Evolutionary conservation across 2,329 filamentous ascomycete species (phyloP), one percentile per base, ranked within the genome.

Genomic region (Zymoseptoria crescenta): DNA sequence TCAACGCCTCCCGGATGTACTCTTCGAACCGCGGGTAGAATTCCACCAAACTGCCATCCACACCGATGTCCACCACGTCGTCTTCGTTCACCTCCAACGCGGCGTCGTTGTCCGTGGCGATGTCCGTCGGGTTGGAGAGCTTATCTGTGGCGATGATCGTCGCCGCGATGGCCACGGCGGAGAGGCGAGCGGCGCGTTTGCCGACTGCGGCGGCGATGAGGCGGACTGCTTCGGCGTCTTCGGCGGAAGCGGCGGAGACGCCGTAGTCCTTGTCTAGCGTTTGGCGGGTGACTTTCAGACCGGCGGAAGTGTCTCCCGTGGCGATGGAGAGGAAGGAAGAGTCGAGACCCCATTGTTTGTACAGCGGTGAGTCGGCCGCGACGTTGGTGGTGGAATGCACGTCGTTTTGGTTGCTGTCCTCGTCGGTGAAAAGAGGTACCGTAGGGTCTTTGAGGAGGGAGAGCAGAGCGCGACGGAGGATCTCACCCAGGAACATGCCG

Each of bases 401-500:
- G 61, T 81, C 87, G 70, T 93, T 91, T 65, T 80, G 81, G 69
- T 83, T 85, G 24, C 88, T 87, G 75, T 89, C 86, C 58, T 83
- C 81, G 68, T 92, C 88, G 67, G 81, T 83, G 82, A 96, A 95
- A 41, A 96, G 81, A 2, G 85, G 80, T 6, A 87, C 76, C 0
- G 80, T 73, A 28, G 85, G 79, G 66, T 89, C 82, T 67, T 87
- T 82, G 69, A 92, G 78, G 72, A 96, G 82, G 59, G 85, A 80
- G 55, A 94, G 74, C 21, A 96, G 77, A 16, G 87, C 86, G 51
- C 90, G 81, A 57, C 94, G 88, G 57, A 96, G 81, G 63, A 97
- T 92, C 74, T 99, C 94, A 57, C 94, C 94, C 54, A 99, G 76
- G 78, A 97, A 99, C 93, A 99, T 97, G 73, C 94, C 94, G 0